A percentile compares a stretch with the other conserved stretches of the same genome.
phyloP scores from a whole-genome alignment of 2,329 filamentous ascomycete genomes.

The Metarhizium humberi region DNA sequence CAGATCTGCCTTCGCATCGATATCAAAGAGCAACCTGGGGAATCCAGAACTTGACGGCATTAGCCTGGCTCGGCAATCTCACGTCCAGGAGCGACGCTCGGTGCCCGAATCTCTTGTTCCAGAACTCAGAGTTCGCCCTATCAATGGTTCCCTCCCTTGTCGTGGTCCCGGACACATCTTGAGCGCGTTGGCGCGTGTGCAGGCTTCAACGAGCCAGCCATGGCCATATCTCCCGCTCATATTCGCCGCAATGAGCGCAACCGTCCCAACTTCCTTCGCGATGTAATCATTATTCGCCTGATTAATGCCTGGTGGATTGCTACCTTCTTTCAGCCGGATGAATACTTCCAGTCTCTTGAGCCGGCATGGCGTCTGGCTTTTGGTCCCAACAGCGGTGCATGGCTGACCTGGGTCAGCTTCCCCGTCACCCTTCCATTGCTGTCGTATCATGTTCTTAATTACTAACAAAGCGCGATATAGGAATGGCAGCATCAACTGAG shows the following conservation, averaged over 20 bases:
- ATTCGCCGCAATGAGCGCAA: constrained; percentile 9
- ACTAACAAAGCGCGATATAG: constrained; percentile 33
- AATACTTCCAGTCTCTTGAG: constrained; percentile 93
- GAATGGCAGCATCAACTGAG: constrained; percentile 88
- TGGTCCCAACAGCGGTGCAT: constrained; percentile 67
- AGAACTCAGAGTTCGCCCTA: background rate
- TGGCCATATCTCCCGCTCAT: constrained; percentile 10
- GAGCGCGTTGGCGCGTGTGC: background rate
- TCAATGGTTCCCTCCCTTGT: background rate
- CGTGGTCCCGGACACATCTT: background rate
- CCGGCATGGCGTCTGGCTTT: constrained; percentile 88
- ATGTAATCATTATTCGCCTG: constrained; percentile 60
- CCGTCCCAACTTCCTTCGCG: constrained; percentile 19
- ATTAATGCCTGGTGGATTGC: constrained; percentile 68
- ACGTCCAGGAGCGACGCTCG: too few species aligned
- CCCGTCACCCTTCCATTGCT: background rate
- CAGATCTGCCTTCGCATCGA: too few species aligned
- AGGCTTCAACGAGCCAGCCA: background rate
- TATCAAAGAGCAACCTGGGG: too few species aligned
- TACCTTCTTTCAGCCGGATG: constrained; percentile 97
- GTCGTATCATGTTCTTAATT: background rate
- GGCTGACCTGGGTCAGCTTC: constrained; percentile 82
- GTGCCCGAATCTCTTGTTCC: background rate
- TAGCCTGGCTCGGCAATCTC: background rate
- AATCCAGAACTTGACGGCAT: background rate